These are phyloP conservation scores for Rubus parviflorus DNA, from an alignment of 306 rosid species.

Conservation along the genomic window DNA sequence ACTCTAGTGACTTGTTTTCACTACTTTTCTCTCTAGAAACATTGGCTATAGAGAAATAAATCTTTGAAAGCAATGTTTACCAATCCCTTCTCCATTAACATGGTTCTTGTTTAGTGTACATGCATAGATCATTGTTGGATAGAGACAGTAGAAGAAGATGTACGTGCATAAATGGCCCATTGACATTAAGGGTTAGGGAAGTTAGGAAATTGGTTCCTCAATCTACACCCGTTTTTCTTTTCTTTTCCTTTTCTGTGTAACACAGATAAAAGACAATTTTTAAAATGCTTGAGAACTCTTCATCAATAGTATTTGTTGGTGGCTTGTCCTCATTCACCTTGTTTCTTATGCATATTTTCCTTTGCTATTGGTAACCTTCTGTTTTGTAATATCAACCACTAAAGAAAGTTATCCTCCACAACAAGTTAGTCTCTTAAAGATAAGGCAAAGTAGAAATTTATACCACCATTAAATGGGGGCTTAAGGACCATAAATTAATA, in stretches of 20 bases:
- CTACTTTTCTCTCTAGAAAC: conserved; percentile 32
- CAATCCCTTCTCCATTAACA: conserved; percentile 8
- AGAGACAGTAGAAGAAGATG: conserved; percentile 47
- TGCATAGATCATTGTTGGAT: conserved; percentile 31
- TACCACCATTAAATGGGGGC: not conserved
- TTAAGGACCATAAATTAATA: not conserved
- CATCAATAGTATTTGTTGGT: conserved; percentile 47
- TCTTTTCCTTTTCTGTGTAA: conserved; percentile 15
- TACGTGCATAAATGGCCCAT: conserved; percentile 29
- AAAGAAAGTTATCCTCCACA: conserved; percentile 46
- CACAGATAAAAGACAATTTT: conserved; percentile 29
- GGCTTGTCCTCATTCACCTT: conserved; percentile 50
- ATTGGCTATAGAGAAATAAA: conserved; percentile 20
- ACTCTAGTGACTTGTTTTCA: conserved; percentile 15
- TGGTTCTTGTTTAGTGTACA: not conserved
- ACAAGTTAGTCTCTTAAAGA: conserved; percentile 30
- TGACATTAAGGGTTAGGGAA: conserved; percentile 75
- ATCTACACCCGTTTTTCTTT: conserved; percentile 29
- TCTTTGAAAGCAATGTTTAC: conserved; percentile 34
- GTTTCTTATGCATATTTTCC: conserved; percentile 39
- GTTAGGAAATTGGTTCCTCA: conserved; percentile 61
- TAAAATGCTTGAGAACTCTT: conserved; percentile 57
- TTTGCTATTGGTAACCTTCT: conserved; percentile 16
- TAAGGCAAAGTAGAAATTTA: not conserved
- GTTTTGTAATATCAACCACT: conserved; percentile 25